Conservation (phyloP, 306 rosid genomes). For the Gastrolobium villosum region DNA sequence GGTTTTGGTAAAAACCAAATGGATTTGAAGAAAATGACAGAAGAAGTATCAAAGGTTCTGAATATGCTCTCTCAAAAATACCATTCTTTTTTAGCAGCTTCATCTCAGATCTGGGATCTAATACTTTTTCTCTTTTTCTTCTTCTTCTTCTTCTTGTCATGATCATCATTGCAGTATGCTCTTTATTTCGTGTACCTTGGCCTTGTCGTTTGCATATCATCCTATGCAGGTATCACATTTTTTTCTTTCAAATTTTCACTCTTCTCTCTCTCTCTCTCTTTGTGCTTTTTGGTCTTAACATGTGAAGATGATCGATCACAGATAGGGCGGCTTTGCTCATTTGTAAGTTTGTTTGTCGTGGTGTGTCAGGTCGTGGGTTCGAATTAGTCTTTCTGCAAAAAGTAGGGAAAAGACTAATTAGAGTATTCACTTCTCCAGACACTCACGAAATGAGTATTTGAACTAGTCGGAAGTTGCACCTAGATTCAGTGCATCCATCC, state of each 20-base stretch:
- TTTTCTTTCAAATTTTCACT: neutral
- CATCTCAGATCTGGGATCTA: constrained; percentile 69
- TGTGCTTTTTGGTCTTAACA: constrained; percentile 28
- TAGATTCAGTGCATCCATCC: too few relatives aligned
- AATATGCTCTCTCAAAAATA: neutral
- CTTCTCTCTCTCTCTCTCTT: neutral
- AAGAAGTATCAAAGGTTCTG: constrained; percentile 87
- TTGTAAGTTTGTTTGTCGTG: too few relatives aligned
- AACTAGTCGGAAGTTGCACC: too few relatives aligned
- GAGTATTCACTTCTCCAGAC: too few relatives aligned
- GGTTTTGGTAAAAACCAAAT: constrained; percentile 95
- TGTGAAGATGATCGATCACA: constrained; percentile 44
- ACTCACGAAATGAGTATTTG: too few relatives aligned
- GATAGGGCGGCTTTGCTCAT: too few relatives aligned
- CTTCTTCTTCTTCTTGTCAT: neutral
- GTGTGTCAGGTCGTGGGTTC: too few relatives aligned
- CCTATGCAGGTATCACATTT: constrained; percentile 81
- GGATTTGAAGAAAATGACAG: constrained; percentile 87
- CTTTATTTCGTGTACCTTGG: constrained; percentile 94
- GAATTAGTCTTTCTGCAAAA: too few relatives aligned
- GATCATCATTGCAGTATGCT: constrained; percentile 79
- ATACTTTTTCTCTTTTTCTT: neutral
- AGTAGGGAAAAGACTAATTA: too few relatives aligned
- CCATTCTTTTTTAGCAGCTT: neutral
- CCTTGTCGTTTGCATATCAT: constrained; percentile 87